Conservation (phyloP, 371 early-diverging fungal genomes). For the Vairimorpha ceranae region DNA sequence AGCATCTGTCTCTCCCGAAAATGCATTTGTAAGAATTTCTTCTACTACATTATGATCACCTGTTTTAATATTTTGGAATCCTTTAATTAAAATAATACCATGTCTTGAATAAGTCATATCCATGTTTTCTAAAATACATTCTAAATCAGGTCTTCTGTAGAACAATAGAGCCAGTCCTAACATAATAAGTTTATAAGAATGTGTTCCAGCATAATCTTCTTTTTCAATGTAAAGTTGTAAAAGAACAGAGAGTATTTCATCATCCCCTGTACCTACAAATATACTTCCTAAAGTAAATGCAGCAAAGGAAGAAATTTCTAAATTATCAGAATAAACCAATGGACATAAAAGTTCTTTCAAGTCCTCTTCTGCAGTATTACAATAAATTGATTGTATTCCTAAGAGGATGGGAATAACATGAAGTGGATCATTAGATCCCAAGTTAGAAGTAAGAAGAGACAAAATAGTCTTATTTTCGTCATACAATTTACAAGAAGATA, state of each 20-base stretch:
- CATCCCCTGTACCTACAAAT: constrained; percentile 40
- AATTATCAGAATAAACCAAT: constrained; percentile 28
- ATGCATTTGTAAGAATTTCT: constrained; percentile 49
- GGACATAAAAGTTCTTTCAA: constrained; percentile 25
- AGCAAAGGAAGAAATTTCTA: constrained; percentile 47
- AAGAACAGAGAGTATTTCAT: constrained; percentile 45
- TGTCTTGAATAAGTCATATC: constrained; percentile 17
- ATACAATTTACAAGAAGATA: constrained; percentile 28
- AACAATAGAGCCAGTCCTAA: constrained; percentile 58
- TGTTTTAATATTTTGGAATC: constrained; percentile 48
- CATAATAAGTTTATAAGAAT: constrained; percentile 47
- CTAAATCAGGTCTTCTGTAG: constrained; percentile 43
- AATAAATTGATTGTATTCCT: constrained; percentile 40
- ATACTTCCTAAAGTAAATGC: constrained; percentile 51
- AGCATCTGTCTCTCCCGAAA: constrained; percentile 49
- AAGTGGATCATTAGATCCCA: constrained; percentile 27
- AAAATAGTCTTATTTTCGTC: constrained; percentile 55
- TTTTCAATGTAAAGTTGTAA: constrained; percentile 45
- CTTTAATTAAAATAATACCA: constrained; percentile 36
- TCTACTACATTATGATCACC: constrained; percentile 54
- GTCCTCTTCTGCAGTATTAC: constrained; percentile 21
- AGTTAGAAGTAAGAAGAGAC: constrained; percentile 32
- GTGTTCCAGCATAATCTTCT: constrained; percentile 20
- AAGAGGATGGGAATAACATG: constrained; percentile 46
- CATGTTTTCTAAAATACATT: constrained; percentile 24